Evolutionary conservation across 805 yeast genomes (phyloP).

Genomic region (Yamadazyma kitorensis): DNA sequence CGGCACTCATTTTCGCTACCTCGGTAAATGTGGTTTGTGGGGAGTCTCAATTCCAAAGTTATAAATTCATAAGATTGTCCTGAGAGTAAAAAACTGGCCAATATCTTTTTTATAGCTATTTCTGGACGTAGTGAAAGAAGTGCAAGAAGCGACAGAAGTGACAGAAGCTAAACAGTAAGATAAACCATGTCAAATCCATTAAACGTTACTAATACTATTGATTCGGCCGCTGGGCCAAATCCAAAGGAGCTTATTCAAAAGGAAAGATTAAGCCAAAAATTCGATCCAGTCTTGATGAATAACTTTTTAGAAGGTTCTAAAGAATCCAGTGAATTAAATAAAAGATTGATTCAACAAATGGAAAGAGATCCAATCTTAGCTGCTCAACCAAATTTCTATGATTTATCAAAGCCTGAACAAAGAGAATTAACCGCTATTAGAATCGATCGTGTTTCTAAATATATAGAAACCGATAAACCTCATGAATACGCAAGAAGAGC

Average conservation of each 20-base stretch:
- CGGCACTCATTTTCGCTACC: no score
- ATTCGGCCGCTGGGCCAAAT: constrained; percentile 27
- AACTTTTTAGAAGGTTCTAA: constrained; percentile 39
- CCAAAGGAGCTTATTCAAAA: constrained; percentile 28
- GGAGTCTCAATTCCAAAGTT: no score
- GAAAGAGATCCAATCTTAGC: constrained; percentile 66
- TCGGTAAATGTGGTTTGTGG: no score
- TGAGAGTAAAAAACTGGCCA: no score
- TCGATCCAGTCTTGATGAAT: constrained; percentile 39
- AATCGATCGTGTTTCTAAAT: constrained; percentile 58
- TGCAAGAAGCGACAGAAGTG: no score
- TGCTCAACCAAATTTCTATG: constrained; percentile 54
- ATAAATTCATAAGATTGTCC: no score
- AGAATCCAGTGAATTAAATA: constrained; percentile 45
- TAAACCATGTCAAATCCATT: constrained; percentile 5
- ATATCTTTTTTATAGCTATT: no score
- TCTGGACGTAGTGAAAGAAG: no score
- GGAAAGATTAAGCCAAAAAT: constrained; percentile 31
- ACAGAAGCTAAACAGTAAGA: no score
- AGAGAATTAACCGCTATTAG: constrained; percentile 59
- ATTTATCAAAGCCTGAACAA: constrained; percentile 52
- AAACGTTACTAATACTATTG: constrained; percentile 18
- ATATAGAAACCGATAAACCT: constrained; percentile 50
- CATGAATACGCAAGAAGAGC: constrained; percentile 57
- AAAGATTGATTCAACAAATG: constrained; percentile 52